A percentile compares a stretch with the other conserved stretches of the same genome.
phyloP scores from a whole-genome alignment of 2,329 filamentous ascomycete species.

The Penicillium hordei region DNA sequence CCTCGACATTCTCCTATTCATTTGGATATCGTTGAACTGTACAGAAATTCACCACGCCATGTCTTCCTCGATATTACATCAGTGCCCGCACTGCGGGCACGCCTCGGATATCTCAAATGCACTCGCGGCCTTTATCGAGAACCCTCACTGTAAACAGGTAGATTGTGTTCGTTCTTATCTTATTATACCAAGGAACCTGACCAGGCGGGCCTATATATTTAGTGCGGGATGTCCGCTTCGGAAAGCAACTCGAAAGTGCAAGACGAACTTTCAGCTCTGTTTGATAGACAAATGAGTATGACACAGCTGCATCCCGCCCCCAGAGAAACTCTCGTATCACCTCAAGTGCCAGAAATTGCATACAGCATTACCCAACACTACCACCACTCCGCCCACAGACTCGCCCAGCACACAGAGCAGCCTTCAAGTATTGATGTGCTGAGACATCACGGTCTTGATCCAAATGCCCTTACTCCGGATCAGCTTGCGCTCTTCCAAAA shows the following conservation, averaged over 20 bases:
- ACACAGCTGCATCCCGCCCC: constrained; percentile 33
- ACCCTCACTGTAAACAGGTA: constrained; percentile 45
- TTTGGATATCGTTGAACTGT: neutral
- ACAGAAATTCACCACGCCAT: constrained; percentile 21
- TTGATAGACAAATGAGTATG: constrained; percentile 73
- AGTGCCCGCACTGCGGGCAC: constrained; percentile 42
- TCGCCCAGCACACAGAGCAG: constrained; percentile 33
- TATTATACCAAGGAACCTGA: constrained; percentile 22
- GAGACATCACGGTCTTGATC: constrained; percentile 67
- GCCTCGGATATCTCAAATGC: constrained; percentile 38
- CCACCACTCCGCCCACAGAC: constrained; percentile 72
- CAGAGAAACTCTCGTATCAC: constrained; percentile 34
- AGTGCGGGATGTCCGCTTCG: constrained; percentile 45
- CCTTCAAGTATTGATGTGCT: constrained; percentile 58
- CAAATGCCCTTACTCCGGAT: constrained; percentile 65
- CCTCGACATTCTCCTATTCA: neutral
- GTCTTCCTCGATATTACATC: constrained; percentile 40
- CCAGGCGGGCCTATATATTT: constrained; percentile 9
- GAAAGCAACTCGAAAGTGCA: constrained; percentile 63
- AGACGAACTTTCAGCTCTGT: constrained; percentile 79
- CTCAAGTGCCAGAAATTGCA: constrained; percentile 53
- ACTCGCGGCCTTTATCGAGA: constrained; percentile 39
- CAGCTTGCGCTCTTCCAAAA: constrained; percentile 78
- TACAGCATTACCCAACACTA: constrained; percentile 83
- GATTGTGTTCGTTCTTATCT: constrained; percentile 22